Percentiles rank a stretch among this genome's conserved stretches.
phyloP scores from a whole-genome alignment of 805 yeast genomes.

The Candida nitratophila region DNA sequence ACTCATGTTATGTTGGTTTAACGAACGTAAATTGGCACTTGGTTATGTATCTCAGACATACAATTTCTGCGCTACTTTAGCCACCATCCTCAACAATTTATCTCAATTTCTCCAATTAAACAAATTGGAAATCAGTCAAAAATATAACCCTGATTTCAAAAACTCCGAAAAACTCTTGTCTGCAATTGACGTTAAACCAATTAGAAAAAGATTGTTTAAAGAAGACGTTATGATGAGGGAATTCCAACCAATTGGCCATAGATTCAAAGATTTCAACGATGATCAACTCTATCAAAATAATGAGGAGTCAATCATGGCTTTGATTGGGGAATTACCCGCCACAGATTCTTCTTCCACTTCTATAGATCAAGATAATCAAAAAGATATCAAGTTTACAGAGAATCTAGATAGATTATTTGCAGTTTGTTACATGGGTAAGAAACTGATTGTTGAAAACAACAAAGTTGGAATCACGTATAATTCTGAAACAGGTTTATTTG shows the following conservation, averaged over 20 bases:
- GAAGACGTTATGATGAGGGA: constrained; percentile 64
- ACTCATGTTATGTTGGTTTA: constrained; percentile 51
- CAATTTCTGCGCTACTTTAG: constrained; percentile 10
- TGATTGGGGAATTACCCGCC: constrained; percentile 27
- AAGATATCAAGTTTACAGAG: constrained; percentile 25
- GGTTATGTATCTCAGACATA: constrained; percentile 20
- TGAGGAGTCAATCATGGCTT: constrained; percentile 21
- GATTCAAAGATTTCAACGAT: constrained; percentile 58
- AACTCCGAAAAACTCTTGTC: too few relatives aligned
- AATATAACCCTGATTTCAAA: background rate
- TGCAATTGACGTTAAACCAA: constrained; percentile 26
- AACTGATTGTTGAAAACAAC: constrained; percentile 19
- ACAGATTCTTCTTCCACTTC: background rate
- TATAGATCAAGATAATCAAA: constrained; percentile 8
- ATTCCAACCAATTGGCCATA: constrained; percentile 46
- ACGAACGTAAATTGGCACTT: constrained; percentile 36
- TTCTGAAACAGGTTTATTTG: constrained; percentile 6
- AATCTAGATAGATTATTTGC: constrained; percentile 26
- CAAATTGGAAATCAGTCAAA: background rate
- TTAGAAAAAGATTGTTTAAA: constrained; percentile 45
- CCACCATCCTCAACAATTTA: constrained; percentile 14
- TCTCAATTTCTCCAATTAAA: background rate
- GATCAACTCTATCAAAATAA: constrained; percentile 31
- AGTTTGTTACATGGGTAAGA: constrained; percentile 25
- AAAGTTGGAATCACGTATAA: constrained; percentile 23